phyloP scores from a whole-genome alignment of 2,329 filamentous ascomycete species.

The Sclerotinia sclerotiorum region DNA sequence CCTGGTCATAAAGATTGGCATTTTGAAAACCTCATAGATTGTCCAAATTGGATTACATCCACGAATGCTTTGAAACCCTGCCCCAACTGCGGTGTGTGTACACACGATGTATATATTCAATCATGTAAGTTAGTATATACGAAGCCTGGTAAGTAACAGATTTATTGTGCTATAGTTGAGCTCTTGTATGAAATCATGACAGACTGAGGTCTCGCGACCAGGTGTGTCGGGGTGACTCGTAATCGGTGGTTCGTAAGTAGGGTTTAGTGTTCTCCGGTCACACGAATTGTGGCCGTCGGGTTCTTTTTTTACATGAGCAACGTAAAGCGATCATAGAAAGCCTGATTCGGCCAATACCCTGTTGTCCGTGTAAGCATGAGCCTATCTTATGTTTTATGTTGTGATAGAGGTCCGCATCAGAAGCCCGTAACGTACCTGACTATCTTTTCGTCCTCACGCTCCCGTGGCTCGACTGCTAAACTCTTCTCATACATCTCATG shows the following conservation, averaged over 20 bases:
- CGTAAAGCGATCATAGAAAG: conserved; percentile 48
- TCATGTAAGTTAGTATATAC: not conserved
- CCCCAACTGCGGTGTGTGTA: not conserved
- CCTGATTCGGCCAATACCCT: conserved; percentile 62
- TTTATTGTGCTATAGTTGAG: not conserved
- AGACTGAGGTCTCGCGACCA: not conserved
- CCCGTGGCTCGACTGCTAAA: conserved; percentile 86
- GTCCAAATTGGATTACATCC: not conserved
- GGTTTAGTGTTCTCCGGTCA: not conserved
- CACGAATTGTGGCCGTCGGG: not conserved
- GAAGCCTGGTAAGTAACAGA: not conserved
- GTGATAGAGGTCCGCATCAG: conserved; percentile 10
- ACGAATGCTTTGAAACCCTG: not conserved
- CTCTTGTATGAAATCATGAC: not conserved
- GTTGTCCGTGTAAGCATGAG: conserved; percentile 37
- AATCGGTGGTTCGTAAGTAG: not conserved
- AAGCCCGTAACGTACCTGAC: conserved; percentile 61
- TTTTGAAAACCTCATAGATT: not conserved
- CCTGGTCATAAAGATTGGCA: not conserved
- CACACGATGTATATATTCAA: not conserved
- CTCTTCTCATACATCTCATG: conserved; percentile 99
- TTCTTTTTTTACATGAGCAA: not conserved
- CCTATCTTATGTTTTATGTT: conserved; percentile 24
- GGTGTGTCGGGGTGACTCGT: not conserved
- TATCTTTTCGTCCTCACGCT: conserved; percentile 99